Evolutionary conservation across 2,329 filamentous ascomycete genomes (phyloP).

Genomic region (Sclerotinia glacialis): DNA sequence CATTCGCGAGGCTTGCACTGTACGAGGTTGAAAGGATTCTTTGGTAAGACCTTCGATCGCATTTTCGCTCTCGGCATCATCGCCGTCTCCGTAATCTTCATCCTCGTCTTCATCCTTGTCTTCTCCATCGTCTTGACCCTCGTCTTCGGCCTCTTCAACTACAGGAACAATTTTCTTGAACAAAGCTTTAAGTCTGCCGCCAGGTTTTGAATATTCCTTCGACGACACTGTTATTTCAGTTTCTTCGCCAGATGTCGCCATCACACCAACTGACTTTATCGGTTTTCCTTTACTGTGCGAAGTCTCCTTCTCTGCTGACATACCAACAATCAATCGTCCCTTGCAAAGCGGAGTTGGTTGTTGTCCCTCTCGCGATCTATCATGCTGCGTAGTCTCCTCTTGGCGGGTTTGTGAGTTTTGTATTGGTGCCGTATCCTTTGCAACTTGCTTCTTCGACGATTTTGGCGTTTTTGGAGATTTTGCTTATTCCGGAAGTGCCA

Average conservation of each 20-base stretch:
- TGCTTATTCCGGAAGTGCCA: background rate
- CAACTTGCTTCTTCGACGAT: background rate
- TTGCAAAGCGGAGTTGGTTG: background rate
- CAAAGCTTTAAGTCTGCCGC: background rate
- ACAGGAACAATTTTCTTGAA: background rate
- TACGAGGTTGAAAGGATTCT: background rate
- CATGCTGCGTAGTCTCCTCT: background rate
- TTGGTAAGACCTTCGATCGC: background rate
- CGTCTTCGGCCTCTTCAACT: background rate
- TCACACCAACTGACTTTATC: background rate
- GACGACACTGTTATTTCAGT: background rate
- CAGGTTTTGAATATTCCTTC: background rate
- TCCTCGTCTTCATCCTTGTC: background rate
- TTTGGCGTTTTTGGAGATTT: background rate
- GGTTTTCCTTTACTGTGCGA: background rate
- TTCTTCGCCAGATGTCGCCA: background rate
- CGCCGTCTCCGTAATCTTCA: background rate
- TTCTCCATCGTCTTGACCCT: background rate
- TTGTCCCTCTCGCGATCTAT: background rate
- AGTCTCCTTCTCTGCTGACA: background rate
- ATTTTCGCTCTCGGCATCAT: background rate
- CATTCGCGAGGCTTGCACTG: background rate
- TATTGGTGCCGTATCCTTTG: background rate
- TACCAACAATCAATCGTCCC: background rate
- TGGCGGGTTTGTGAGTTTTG: background rate